Percentiles rank a stretch among this genome's conserved stretches.
These are phyloP conservation scores for Aspergillus carbonarius DNA, from an alignment of 2,329 filamentous ascomycete species.

Conservation along the genomic window DNA sequence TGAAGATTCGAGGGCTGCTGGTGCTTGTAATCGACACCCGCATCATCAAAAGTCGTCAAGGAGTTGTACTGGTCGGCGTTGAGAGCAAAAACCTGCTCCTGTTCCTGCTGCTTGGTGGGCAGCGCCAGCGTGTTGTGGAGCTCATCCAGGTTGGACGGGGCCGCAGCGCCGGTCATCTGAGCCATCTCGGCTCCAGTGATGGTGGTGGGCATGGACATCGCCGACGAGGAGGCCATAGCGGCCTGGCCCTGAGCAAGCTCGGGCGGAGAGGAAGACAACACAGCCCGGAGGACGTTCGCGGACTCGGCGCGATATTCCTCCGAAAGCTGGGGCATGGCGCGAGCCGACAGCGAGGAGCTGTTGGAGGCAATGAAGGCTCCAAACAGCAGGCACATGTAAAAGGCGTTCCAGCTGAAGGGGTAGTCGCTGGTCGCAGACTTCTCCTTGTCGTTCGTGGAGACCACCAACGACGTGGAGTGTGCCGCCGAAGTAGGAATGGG, in stretches of 20 bases:
- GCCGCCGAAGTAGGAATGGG: slow-evolving; percentile 31
- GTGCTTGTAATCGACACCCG: slow-evolving; percentile 37
- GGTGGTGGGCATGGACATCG: slow-evolving; percentile 30
- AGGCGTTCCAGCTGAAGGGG: slow-evolving; percentile 66
- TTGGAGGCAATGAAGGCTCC: slow-evolving; percentile 95
- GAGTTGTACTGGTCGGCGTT: slow-evolving; percentile 86
- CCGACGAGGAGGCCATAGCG: slow-evolving; percentile 25
- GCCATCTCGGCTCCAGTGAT: slow-evolving; percentile 42
- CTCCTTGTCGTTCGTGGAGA: slow-evolving; percentile 44
- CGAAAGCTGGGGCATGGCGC: slow-evolving; percentile 54
- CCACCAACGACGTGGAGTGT: slow-evolving; percentile 33
- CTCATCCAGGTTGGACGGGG: slow-evolving; percentile 55
- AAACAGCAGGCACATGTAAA: slow-evolving; percentile 92
- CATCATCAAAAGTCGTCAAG: slow-evolving; percentile 67
- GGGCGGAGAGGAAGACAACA: slow-evolving; percentile 46
- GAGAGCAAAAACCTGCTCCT: slow-evolving; percentile 83
- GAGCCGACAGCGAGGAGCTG: slow-evolving; percentile 59
- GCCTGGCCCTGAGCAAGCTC: slow-evolving; percentile 45
- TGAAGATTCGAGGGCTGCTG: slow-evolving; percentile 46
- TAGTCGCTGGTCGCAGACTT: slow-evolving; percentile 63
- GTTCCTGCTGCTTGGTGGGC: slow-evolving; percentile 79
- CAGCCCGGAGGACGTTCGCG: slow-evolving; percentile 48
- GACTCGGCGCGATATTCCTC: slow-evolving; percentile 50
- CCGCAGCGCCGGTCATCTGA: slow-evolving; percentile 33
- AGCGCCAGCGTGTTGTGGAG: slow-evolving; percentile 68